These are phyloP conservation scores for Clonostachys solani DNA, from an alignment of 2,329 filamentous ascomycete genomes.

Conservation along the genomic window DNA sequence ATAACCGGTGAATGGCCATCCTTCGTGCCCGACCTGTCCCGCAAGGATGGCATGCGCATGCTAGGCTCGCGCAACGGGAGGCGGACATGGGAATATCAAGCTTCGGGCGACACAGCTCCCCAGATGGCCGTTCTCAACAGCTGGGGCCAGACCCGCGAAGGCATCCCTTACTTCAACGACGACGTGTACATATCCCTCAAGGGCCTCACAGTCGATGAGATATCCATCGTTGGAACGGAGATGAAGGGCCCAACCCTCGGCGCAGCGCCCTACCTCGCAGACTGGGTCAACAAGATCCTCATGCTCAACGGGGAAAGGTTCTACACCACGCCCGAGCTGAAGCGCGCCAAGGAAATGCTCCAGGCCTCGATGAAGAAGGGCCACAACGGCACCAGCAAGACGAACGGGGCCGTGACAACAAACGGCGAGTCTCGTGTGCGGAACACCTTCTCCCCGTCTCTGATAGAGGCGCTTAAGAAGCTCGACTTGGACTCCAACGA, in stretches of 20 bases:
- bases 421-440: neutral
- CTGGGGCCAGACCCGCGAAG: neutral
- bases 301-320: slow-evolving; percentile 4
- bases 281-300: slow-evolving; percentile 7
- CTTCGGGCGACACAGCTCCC: slow-evolving; percentile 3
- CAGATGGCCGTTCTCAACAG: slow-evolving; percentile 3
- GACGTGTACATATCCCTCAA: slow-evolving; percentile 5
- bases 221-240: slow-evolving; percentile 3
- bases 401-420: neutral
- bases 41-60: slow-evolving; percentile 1
- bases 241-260: slow-evolving; percentile 6
- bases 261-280: slow-evolving; percentile 4
- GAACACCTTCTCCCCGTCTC: slow-evolving; percentile 2
- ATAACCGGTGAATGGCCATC: slow-evolving; percentile 3
- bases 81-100: slow-evolving; percentile 6
- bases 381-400: neutral
- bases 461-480: slow-evolving; percentile 4
- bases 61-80: slow-evolving; percentile 3
- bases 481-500: slow-evolving; percentile 1
- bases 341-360: slow-evolving; percentile 1
- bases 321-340: slow-evolving; percentile 5
- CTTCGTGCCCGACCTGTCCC: slow-evolving; percentile 5
- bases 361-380: neutral
- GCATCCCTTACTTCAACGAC: slow-evolving; percentile 4
- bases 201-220: slow-evolving; percentile 4